Evolutionary conservation across 108 stramenopile species (phyloP), one percentile per base, ranked within the genome.

Genomic region (Epipyxis sp.): DNA sequence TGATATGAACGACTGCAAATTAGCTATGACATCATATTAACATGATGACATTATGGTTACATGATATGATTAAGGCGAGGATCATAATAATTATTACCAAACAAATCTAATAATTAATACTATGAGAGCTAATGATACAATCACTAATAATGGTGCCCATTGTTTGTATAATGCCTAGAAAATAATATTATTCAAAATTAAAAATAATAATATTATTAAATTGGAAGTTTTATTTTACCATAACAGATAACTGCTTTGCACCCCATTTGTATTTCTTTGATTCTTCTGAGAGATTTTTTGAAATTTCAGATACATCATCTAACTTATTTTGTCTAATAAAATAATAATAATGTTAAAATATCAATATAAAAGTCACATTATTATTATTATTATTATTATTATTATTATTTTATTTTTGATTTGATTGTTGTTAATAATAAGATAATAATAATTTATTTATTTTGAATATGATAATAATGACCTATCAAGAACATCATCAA

Each of bases 401-500:
- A n/a, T n/a, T n/a, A n/a, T n/a, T n/a, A n/a, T n/a, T n/a, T n/a
- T n/a, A n/a, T n/a, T n/a, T n/a, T n/a, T n/a, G n/a, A n/a, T n/a
- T n/a, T n/a, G n/a, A n/a, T n/a, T n/a, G n/a, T n/a, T n/a, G n/a
- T n/a, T n/a, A n/a, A n/a, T n/a, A n/a, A n/a, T n/a, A n/a, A n/a
- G n/a, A n/a, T n/a, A n/a, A n/a, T n/a, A n/a, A n/a, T 57, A 16
- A 20, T 57, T 25, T 57, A 20, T 57, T 57, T 57, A 25, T 57
- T 20, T 57, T 57, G 16, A 57, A 57, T 20, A 57, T 57, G 54
- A 20, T 20, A 57, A 57, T 57, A 57, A 25, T 57, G 20, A 57
- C 30, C 85, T 40, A 80, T 86, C 82, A 40, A 87, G 80, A 25
- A 87, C 86, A 58, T 87, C 86, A 45, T 87, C 82, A 27, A 87